Percentiles rank a stretch among this genome's conserved stretches.
These are phyloP conservation scores for Chrysanthemum lavandulifolium DNA, from an alignment of 129 eudicot species.

Conservation along the genomic window DNA sequence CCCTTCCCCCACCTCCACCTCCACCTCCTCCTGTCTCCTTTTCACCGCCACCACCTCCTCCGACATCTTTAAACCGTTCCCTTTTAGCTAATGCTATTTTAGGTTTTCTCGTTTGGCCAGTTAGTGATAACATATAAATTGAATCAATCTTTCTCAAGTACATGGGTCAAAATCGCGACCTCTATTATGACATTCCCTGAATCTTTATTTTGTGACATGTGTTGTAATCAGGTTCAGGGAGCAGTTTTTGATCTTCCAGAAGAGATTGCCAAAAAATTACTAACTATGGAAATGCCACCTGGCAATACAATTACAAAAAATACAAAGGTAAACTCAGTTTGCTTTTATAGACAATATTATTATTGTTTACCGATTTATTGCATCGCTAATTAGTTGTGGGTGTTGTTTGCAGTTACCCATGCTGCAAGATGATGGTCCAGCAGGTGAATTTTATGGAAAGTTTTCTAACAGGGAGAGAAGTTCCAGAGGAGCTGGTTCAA, in stretches of 20 bases:
- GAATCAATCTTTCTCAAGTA: too few species aligned
- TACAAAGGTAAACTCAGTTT: conserved; percentile 49
- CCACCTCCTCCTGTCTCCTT: too few species aligned
- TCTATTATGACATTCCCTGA: too few species aligned
- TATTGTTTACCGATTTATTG: neutral
- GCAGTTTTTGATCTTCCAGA: conserved; percentile 98
- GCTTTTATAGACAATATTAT: neutral
- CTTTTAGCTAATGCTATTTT: too few species aligned
- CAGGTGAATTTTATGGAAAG: conserved; percentile 77
- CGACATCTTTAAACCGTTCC: too few species aligned
- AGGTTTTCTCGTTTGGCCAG: too few species aligned
- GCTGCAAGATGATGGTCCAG: conserved; percentile 92
- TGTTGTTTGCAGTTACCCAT: conserved; percentile 67
- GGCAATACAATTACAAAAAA: conserved; percentile 79
- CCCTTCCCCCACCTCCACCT: too few species aligned
- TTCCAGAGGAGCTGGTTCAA: conserved; percentile 60
- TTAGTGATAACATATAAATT: too few species aligned
- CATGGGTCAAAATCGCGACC: too few species aligned
- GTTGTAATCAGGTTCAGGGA: conserved; percentile 67
- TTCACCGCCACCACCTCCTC: too few species aligned
- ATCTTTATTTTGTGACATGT: conserved; percentile 11
- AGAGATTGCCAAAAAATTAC: conserved; percentile 80
- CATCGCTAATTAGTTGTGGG: neutral
- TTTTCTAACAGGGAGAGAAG: conserved; percentile 67
- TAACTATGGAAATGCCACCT: conserved; percentile 71